phyloP scores from a whole-genome alignment of 2,329 filamentous ascomycete species.

The Hymenoscyphus scutula region DNA sequence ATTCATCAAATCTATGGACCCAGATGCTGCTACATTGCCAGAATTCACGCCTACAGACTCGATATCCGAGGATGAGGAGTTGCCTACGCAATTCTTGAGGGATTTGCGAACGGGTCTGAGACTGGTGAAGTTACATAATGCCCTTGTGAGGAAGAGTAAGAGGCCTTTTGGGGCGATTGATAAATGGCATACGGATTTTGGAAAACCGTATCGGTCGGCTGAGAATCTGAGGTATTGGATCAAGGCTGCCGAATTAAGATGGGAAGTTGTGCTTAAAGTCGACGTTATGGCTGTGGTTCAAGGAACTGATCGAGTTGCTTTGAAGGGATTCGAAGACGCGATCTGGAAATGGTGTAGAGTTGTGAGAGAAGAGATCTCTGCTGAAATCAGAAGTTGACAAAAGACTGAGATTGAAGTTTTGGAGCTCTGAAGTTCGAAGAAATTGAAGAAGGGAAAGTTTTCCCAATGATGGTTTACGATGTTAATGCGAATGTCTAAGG shows the following conservation, averaged over 20 bases:
- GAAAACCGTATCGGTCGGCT: slow-evolving; percentile 88
- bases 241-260: slow-evolving; percentile 92
- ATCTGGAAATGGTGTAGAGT: slow-evolving; percentile 79
- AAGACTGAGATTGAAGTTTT: slow-evolving; percentile 1
- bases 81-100: slow-evolving; percentile 71
- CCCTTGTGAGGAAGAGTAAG: slow-evolving; percentile 78
- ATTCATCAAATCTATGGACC: slow-evolving; percentile 76
- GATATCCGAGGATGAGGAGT: slow-evolving; percentile 38
- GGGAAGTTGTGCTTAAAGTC: slow-evolving; percentile 80
- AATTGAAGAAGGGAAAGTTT: slow-evolving; percentile 1
- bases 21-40: slow-evolving; percentile 59
- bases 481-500: slow-evolving; percentile 4
- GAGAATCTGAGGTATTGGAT: slow-evolving; percentile 96
- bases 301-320: slow-evolving; percentile 63
- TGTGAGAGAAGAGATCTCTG: slow-evolving; percentile 78
- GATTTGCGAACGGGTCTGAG: slow-evolving; percentile 75
- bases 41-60: slow-evolving; percentile 61
- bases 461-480: slow-evolving; percentile 5
- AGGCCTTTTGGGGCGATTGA: slow-evolving; percentile 88
- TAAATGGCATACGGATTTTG: slow-evolving; percentile 84
- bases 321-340: slow-evolving; percentile 80
- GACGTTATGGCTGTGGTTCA: slow-evolving; percentile 87
- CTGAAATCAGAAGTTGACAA: slow-evolving; percentile 51
- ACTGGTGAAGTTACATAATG: slow-evolving; percentile 86
- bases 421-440: not conserved